Evolutionary conservation across 352 stramenopile species (phyloP), one percentile per base, ranked within the genome.

Genomic region (Phytophthora syringae): DNA sequence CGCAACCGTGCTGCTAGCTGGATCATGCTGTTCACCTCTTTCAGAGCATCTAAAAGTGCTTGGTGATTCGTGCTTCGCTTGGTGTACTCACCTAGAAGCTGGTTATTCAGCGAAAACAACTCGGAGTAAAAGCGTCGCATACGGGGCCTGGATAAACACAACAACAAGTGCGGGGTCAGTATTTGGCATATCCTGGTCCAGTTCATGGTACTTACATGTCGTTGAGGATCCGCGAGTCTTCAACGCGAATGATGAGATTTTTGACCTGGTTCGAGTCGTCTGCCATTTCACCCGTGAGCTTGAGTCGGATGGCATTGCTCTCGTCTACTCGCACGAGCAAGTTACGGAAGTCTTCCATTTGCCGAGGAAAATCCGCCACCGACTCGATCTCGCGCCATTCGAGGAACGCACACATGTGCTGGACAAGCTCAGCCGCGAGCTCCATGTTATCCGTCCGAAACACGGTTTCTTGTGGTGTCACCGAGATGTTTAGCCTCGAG

Each of bases 11-110:
- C 85, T 4, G 92, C 92, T 22, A 95, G 77, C 72, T 98, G 90
- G 48, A 98, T 97, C 80, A 95, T 96, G 45, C 77, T 82, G 65
- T 98, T 98, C 11, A 98, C 89, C 20, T 98, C 84, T 52, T 98
- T 97, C 3, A 98, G 76, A 30, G 87, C 80, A 25, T 91, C 85
- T n/a, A 98, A 67, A 37, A 98, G 77, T 25, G 84, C 88, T 49
- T 97, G 74, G 57, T 98, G 92, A 62, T 97, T 98, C 5, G 86
- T 97, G 47, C 84, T 94, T 45, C 94, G 84, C 73, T 98, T 98
- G 7, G 82, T 94, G 76, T 98, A 97, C 75, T 97, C 93, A 24
- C 88, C 89, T 28, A 98, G 60, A 27, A 98, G 77, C 59, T 97
- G 79, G 55, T 93, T 92, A 78, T 98, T 98, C 22, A 98, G 75